A percentile compares a stretch with the other conserved stretches of the same genome.
Evolutionary conservation across 345 rosid genomes (phyloP).

Genomic region (Gossypium raimondii): DNA sequence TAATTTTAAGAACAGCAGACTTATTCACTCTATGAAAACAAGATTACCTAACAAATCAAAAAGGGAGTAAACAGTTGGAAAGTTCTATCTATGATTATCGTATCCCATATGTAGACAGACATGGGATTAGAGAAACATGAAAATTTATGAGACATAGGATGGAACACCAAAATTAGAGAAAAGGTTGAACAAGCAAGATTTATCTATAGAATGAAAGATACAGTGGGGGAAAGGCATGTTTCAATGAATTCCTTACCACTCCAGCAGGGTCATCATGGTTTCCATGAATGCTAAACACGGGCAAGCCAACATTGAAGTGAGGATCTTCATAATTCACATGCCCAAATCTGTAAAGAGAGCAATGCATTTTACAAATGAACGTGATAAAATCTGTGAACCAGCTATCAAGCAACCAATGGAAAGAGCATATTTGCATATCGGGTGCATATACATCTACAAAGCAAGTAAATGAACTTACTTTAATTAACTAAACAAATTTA

Average conservation of each 20-base stretch:
- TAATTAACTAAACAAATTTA: not conserved
- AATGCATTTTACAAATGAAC: constrained; percentile 17
- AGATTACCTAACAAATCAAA: constrained; percentile 6
- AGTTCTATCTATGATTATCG: not conserved
- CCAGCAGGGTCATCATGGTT: constrained; percentile 99
- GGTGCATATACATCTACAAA: not conserved
- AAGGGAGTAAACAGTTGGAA: not conserved
- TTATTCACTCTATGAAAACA: not conserved
- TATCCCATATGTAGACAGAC: not conserved
- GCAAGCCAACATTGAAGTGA: constrained; percentile 95
- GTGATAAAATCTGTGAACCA: not conserved
- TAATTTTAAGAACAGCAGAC: constrained; percentile 1
- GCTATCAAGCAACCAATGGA: not conserved
- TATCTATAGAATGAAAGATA: not conserved
- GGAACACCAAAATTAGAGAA: not conserved
- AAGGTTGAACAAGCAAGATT: not conserved
- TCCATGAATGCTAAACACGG: constrained; percentile 97
- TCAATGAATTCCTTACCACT: constrained; percentile 49
- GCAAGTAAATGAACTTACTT: not conserved
- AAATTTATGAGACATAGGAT: not conserved
- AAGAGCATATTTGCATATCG: not conserved
- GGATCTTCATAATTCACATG: constrained; percentile 99
- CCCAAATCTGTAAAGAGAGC: constrained; percentile 61
- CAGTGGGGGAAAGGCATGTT: not conserved
- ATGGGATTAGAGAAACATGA: not conserved